phyloP scores from a whole-genome alignment of 768 basidiomycete species.

The Podaxis mareebaensis region DNA sequence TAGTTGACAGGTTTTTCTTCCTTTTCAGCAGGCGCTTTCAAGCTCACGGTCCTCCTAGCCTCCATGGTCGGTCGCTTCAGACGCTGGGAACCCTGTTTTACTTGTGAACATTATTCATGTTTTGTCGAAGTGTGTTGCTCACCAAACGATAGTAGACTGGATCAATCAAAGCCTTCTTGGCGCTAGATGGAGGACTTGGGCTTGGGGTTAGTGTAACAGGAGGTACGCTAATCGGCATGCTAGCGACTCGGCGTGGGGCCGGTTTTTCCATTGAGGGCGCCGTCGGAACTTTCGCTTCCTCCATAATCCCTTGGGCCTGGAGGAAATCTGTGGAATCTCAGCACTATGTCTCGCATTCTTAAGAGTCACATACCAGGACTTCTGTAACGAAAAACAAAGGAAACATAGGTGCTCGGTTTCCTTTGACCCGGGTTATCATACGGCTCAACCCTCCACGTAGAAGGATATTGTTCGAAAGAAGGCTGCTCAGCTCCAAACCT shows the following conservation, averaged over 20 bases:
- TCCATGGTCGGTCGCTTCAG: slow-evolving; percentile 16
- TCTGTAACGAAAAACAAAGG: slow-evolving; percentile 69
- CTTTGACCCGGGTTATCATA: slow-evolving; percentile 37
- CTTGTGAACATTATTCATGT: neutral
- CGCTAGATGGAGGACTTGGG: slow-evolving; percentile 13
- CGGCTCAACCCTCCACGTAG: slow-evolving; percentile 57
- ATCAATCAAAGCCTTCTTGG: slow-evolving; percentile 4
- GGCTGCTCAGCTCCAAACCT: slow-evolving; percentile 51
- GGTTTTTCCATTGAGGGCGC: slow-evolving; percentile 22
- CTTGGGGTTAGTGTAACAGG: slow-evolving; percentile 21
- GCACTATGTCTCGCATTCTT: neutral
- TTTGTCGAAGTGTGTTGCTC: neutral
- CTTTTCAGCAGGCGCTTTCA: slow-evolving; percentile 9
- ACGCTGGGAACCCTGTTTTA: slow-evolving; percentile 14
- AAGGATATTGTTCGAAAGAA: slow-evolving; percentile 39
- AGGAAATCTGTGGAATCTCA: slow-evolving; percentile 43
- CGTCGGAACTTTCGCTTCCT: slow-evolving; percentile 26
- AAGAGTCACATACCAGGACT: slow-evolving; percentile 40
- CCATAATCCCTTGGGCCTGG: slow-evolving; percentile 51
- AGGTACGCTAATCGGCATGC: slow-evolving; percentile 34
- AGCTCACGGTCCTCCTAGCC: slow-evolving; percentile 20
- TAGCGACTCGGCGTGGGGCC: slow-evolving; percentile 39
- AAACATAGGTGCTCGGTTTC: slow-evolving; percentile 54
- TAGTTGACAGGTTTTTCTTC: slow-evolving; percentile 15
- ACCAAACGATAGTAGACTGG: slow-evolving; percentile 6